Evolutionary conservation across 257 asterid genomes (phyloP).

Genomic region (Asclepias syriaca): DNA sequence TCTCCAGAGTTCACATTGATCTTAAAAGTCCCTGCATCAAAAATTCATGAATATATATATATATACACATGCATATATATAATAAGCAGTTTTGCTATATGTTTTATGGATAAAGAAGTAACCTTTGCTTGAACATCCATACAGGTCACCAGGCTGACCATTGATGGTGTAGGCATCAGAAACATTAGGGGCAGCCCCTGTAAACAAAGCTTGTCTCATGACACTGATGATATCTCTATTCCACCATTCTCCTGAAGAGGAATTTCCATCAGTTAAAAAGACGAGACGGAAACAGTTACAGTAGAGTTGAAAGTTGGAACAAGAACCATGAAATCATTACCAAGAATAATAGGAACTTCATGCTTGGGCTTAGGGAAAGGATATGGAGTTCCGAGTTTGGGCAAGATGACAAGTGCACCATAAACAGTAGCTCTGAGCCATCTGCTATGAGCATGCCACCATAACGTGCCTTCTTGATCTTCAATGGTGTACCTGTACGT

Average conservation of each 20-base stretch:
- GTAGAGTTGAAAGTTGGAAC: no score
- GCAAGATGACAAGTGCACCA: slow-evolving; percentile 58
- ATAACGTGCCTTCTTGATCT: slow-evolving; percentile 30
- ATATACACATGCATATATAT: no score
- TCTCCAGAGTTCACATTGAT: slow-evolving; percentile 29
- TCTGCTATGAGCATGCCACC: slow-evolving; percentile 37
- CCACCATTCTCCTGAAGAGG: slow-evolving; percentile 37
- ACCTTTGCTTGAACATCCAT: slow-evolving; percentile 34
- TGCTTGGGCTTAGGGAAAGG: slow-evolving; percentile 50
- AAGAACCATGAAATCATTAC: slow-evolving; percentile 20
- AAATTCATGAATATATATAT: not conserved
- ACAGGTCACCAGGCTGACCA: slow-evolving; percentile 41
- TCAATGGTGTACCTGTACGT: slow-evolving; percentile 23
- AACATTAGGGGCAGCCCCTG: slow-evolving; percentile 38
- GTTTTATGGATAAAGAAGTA: not conserved
- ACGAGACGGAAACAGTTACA: not conserved
- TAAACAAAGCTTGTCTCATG: slow-evolving; percentile 24
- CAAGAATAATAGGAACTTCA: slow-evolving; percentile 61
- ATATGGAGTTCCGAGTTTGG: slow-evolving; percentile 35
- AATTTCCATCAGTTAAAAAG: not conserved
- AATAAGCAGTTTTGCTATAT: not conserved
- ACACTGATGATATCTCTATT: slow-evolving; percentile 25
- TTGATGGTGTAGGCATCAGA: slow-evolving; percentile 40
- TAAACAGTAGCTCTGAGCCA: slow-evolving; percentile 37
- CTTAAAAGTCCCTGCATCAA: slow-evolving; percentile 27